A percentile compares a stretch with the other conserved stretches of the same genome.
phyloP scores from a whole-genome alignment of 208 protist genomes.

The Sergeia podlipaevii region DNA sequence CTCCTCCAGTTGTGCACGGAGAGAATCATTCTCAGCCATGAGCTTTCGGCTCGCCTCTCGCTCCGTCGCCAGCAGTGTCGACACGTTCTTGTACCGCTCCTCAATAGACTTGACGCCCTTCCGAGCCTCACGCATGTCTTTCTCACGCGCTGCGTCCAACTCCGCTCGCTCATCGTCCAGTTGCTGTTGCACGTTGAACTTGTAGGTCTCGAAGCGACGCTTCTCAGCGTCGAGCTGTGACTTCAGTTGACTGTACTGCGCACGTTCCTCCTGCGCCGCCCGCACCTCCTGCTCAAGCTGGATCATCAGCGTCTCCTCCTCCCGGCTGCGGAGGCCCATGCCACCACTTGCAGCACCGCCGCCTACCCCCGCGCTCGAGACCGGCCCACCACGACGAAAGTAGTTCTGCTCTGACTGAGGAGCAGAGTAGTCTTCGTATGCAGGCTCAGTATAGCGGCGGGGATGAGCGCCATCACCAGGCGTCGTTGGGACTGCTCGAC shows the following conservation, averaged over 20 bases:
- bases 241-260: conserved; percentile 46
- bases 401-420: conserved; percentile 40
- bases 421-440: conserved; percentile 24
- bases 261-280: conserved; percentile 74
- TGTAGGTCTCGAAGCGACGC: conserved; percentile 73
- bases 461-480: no score
- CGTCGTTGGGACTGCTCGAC: no score
- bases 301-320: conserved; percentile 65
- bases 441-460: conserved; percentile 23
- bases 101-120: conserved; percentile 67
- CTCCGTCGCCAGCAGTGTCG: conserved; percentile 66
- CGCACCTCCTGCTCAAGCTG: conserved; percentile 75
- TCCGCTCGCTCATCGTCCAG: conserved; percentile 62
- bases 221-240: conserved; percentile 73
- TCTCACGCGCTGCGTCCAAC: conserved; percentile 29
- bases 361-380: neutral
- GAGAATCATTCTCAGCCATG: conserved; percentile 71
- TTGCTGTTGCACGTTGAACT: conserved; percentile 45
- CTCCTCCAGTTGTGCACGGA: conserved; percentile 74
- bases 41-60: conserved; percentile 61
- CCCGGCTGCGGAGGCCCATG: conserved; percentile 8
- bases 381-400: conserved; percentile 30
- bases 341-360: neutral
- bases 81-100: conserved; percentile 67
- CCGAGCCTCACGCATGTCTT: conserved; percentile 48